A percentile compares a stretch with the other conserved stretches of the same genome.
phyloP scores from a whole-genome alignment of 1,284 basidiomycete species.

The Rhodotorula sp. region DNA sequence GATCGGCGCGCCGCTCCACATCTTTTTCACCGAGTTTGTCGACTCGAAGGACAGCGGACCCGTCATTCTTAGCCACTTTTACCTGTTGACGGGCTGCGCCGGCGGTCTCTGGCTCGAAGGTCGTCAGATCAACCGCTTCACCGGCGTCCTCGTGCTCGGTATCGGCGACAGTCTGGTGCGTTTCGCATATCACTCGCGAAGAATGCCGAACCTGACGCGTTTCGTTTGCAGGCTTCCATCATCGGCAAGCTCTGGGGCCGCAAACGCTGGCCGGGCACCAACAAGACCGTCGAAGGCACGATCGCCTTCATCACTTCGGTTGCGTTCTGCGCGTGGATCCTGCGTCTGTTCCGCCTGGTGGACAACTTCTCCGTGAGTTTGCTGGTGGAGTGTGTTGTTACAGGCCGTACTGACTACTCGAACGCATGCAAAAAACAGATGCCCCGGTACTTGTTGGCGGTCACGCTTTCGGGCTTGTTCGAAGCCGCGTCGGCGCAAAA shows the following conservation, averaged over 20 bases:
- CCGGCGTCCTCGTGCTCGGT: constrained; percentile 86
- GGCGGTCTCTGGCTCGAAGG: constrained; percentile 93
- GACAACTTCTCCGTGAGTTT: constrained; percentile 69
- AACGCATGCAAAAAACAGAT: constrained; percentile 40
- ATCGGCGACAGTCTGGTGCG: constrained; percentile 87
- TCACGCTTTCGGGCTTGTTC: constrained; percentile 65
- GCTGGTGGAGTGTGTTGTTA: too few species aligned
- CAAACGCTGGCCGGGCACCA: constrained; percentile 75
- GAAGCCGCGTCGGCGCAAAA: constrained; percentile 90
- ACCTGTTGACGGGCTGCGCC: constrained; percentile 91
- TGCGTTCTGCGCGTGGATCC: constrained; percentile 63
- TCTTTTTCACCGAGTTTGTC: constrained; percentile 97
- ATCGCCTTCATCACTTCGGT: constrained; percentile 75
- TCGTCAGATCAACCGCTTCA: constrained; percentile 73
- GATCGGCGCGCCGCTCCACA: constrained; percentile 85
- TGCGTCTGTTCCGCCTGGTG: constrained; percentile 67
- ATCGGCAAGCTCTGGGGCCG: constrained; percentile 79
- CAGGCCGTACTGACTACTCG: neutral
- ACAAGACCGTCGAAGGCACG: constrained; percentile 91
- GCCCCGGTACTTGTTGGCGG: constrained; percentile 51
- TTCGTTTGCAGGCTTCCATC: constrained; percentile 69
- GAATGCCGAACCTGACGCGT: neutral
- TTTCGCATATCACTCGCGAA: constrained; percentile 27
- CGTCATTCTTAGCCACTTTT: constrained; percentile 95
- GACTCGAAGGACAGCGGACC: constrained; percentile 94